Conservation (phyloP, 257 asterid genomes). For the Mentha longifolia region DNA sequence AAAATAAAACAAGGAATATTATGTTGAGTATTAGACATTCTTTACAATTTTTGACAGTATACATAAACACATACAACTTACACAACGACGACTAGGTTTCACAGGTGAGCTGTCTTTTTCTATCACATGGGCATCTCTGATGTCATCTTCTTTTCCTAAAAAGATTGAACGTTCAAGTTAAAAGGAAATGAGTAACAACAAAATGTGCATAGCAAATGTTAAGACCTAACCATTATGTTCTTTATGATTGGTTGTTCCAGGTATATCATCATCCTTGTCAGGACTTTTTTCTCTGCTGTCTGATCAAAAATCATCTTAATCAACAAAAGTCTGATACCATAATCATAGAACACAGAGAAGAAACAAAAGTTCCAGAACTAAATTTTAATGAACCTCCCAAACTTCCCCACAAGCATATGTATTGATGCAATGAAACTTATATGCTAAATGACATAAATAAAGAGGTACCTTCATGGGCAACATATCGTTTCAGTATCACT, state of each 20-base stretch:
- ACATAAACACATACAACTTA: constrained; percentile 98
- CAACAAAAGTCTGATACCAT: constrained; percentile 33
- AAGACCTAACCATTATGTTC: constrained; percentile 49
- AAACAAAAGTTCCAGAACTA: constrained; percentile 29
- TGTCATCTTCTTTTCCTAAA: constrained; percentile 58
- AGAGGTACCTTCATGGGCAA: constrained; percentile 63
- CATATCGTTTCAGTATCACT: constrained; percentile 80
- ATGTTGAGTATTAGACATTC: constrained; percentile 53
- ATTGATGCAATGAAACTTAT: neutral
- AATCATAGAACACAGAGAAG: constrained; percentile 19
- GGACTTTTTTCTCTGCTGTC: constrained; percentile 58
- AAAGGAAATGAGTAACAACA: constrained; percentile 18
- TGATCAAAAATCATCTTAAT: constrained; percentile 47
- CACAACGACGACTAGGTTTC: constrained; percentile 87
- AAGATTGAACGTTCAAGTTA: constrained; percentile 29
- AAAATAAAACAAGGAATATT: constrained; percentile 45
- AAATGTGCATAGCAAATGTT: constrained; percentile 3
- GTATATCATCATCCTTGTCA: constrained; percentile 43
- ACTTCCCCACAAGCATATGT: constrained; percentile 8
- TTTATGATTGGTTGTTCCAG: constrained; percentile 37
- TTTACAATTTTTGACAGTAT: constrained; percentile 46
- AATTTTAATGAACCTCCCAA: constrained; percentile 11
- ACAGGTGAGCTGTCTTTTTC: constrained; percentile 53
- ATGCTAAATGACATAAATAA: constrained; percentile 13
- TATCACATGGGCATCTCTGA: constrained; percentile 32